Base-by-base conservation (phyloP, 2,329 filamentous ascomycete species). In the Plenodomus tracheiphilus region DNA sequence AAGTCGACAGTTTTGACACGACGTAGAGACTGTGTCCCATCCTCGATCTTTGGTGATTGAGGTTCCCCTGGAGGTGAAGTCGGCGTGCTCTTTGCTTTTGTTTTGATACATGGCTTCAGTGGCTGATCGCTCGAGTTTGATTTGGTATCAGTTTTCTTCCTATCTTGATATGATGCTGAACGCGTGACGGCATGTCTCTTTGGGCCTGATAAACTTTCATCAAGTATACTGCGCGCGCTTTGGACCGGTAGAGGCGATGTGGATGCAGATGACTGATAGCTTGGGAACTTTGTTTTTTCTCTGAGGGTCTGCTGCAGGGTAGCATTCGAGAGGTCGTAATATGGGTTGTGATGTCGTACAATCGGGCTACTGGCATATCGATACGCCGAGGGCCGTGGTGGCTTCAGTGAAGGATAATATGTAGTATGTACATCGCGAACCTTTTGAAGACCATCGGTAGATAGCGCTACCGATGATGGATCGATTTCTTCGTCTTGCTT, bases 1-100 rank as follows among this genome's bases (percentile, higher is more conserved):
- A 70, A 69, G 15, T 68, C 62, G 4, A 70, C 65, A 4, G 64
- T 69, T 43, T 68, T 70, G 18, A 61, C 52, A 5, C 62, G 63
- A 1, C 64, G 60, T 19, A 69, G 40, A 21, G 42, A 41, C 17
- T 46, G 52, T 11, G 20, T n/a, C 5, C 39, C 37, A 6, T 17
- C 3, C 1, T 18, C 4, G 1, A 10, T 35, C 6, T 13, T 30
- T 2, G 10, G 16, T 6, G 20, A 13, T 15, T 38, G 19, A 8
- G n/a, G 3, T 18, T 40, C 59, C 15, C 40, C 43, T 1, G 57
- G 53, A 9, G 63, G 59, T 7, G 54, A 61, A 15, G 51, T 51
- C 2, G 56, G 41, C 3, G 54, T 49, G 34, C 62, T 69, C n/a
- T 61, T 57, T 2, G 64, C 56, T 28, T 61, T 59, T 18, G 49